Conservation (phyloP, 768 basidiomycete species). For the Tremella fuciformis region DNA sequence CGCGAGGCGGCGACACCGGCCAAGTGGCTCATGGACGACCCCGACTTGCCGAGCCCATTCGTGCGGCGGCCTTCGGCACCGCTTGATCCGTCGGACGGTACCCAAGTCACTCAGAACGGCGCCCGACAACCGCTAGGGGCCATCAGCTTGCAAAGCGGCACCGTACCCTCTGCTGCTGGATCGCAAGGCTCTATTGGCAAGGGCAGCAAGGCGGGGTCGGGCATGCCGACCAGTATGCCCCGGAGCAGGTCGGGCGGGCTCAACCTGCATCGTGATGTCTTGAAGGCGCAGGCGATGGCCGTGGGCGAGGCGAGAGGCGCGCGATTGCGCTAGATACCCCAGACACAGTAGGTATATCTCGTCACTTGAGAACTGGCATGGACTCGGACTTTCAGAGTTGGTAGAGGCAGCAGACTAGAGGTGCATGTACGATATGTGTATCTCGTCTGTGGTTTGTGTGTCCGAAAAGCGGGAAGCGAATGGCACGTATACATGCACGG, state of each 20-base stretch:
- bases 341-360: too few relatives aligned
- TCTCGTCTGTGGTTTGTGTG: too few relatives aligned
- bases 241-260: constrained; percentile 27
- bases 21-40: constrained; percentile 47
- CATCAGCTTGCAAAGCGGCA: constrained; percentile 21
- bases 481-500: too few relatives aligned
- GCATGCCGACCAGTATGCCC: constrained; percentile 12
- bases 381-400: too few relatives aligned
- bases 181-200: constrained; percentile 5
- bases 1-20: constrained; percentile 48
- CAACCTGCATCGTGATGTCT: constrained; percentile 38
- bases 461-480: constrained; percentile 1
- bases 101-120: neutral
- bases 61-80: constrained; percentile 25
- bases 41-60: constrained; percentile 49
- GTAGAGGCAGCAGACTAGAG: too few relatives aligned
- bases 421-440: too few relatives aligned
- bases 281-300: constrained; percentile 26
- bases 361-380: too few relatives aligned
- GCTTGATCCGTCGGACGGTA: neutral
- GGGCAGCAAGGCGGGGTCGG: neutral
- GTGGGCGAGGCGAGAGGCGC: neutral
- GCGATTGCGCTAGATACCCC: neutral
- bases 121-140: constrained; percentile 26
- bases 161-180: neutral